Evolutionary conservation across 2,329 filamentous ascomycete species (phyloP).

Genomic region (Aureobasidium sp.): DNA sequence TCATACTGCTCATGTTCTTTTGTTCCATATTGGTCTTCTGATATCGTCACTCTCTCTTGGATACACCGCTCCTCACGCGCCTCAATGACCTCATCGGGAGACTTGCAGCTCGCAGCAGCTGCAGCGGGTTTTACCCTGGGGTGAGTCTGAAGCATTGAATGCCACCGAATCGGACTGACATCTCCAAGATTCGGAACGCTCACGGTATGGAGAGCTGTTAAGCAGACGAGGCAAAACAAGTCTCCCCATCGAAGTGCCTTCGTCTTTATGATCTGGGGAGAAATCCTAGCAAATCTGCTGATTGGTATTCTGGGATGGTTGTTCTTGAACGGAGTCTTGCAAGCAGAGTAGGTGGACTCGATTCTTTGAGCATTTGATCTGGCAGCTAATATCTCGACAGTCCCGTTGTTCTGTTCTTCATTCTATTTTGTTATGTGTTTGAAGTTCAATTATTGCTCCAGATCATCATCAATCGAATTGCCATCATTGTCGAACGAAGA

Average conservation of each 20-base stretch:
- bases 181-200: conserved; percentile 31
- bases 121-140: conserved; percentile 35
- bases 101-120: conserved; percentile 17
- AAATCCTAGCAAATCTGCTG: conserved; percentile 37
- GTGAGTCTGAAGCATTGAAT: background rate
- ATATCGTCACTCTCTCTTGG: background rate
- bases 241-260: conserved; percentile 11
- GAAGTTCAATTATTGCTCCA: conserved; percentile 25
- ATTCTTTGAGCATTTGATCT: background rate
- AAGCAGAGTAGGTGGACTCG: background rate
- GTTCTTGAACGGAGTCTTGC: conserved; percentile 9
- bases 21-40: background rate
- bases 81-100: conserved; percentile 13
- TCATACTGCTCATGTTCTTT: background rate
- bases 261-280: conserved; percentile 44
- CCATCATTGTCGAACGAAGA: conserved; percentile 22
- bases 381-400: background rate
- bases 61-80: background rate
- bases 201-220: conserved; percentile 34
- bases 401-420: conserved; percentile 24
- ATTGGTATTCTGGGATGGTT: conserved; percentile 38
- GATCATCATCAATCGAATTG: conserved; percentile 34
- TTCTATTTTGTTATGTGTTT: conserved; percentile 17
- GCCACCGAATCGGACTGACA: background rate
- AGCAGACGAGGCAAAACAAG: conserved; percentile 27